Base-by-base conservation (phyloP, 2,329 filamentous ascomycete species). In the Nemania sp. region DNA sequence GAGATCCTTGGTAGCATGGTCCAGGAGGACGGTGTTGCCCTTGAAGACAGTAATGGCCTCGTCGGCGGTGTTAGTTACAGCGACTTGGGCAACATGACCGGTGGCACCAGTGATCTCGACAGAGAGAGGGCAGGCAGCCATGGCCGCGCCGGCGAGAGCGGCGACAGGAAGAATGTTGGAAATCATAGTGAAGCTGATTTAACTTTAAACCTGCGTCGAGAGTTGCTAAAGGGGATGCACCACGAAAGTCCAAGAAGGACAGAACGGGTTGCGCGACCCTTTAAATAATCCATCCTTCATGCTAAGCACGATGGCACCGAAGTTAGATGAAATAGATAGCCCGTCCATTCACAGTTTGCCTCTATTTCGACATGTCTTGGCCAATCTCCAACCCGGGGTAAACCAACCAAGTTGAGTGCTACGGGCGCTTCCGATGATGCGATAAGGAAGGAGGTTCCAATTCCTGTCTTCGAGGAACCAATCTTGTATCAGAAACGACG, bases 91-190 rank as follows among this genome's bases (percentile, higher is more conserved):
- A 38, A 71, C 49, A 43, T 71, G 66, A 32, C 29, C 51, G 38
- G 62, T 64, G 27, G 69, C 62, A 6, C 62, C 58, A 26, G 70
- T 71, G 49, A 72, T 65, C 52, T 72, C 62, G 29, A 72, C 69
- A 13, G 69, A 64, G 26, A 72, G 66, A 58, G 70, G 70, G 69
- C 70, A 72, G 51, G 69, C 69, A 57, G 70, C 70, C 62, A 72
- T 70, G 18, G 70, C 70, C 22, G 64, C 66, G 64, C 70, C 70
- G n/a, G 69, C 70, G 2, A 71, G 62, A 43, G 69, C 69, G 38
- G 58, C 70, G 22, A 70, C 66, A 18, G 70, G 64, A 47, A 72
- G 56, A 26, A 72, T 61, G n/a, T 71, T 69, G 29, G 70, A 69
- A 47, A 72, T 61, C 70, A 72, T 72, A 20, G 10, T 69, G 70